Percentiles rank a stretch among this genome's conserved stretches.
Evolutionary conservation across 768 basidiomycete genomes (phyloP).

Genomic region (Rhodotorula paludigena): DNA sequence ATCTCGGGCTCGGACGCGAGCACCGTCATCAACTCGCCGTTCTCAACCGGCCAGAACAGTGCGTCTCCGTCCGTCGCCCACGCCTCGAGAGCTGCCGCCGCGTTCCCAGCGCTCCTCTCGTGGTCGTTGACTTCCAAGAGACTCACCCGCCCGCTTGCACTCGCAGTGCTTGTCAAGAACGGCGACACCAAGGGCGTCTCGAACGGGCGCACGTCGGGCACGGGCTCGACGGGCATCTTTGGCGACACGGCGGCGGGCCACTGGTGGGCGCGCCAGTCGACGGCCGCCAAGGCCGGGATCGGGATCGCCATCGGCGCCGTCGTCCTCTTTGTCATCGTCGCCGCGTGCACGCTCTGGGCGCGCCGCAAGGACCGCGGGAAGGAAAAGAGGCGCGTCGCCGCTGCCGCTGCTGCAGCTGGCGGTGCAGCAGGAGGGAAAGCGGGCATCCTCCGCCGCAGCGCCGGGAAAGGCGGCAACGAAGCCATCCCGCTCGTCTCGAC

Average conservation of each 20-base stretch:
- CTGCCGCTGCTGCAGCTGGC: no score
- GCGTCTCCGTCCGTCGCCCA: background rate
- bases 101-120: background rate
- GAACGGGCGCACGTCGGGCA: background rate
- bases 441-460: background rate
- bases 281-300: constrained; percentile 27
- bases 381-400: no score
- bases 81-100: background rate
- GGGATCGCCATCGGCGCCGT: constrained; percentile 26
- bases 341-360: constrained; percentile 24
- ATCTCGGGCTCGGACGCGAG: constrained; percentile 13
- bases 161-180: constrained; percentile 34
- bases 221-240: constrained; percentile 3
- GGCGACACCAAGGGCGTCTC: constrained; percentile 30
- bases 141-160: background rate
- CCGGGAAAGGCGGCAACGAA: background rate
- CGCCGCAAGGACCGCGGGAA: constrained; percentile 12
- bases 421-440: no score
- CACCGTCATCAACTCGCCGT: constrained; percentile 33
- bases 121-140: background rate
- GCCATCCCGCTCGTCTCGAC: constrained; percentile 31
- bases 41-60: constrained; percentile 36
- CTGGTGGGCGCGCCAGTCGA: constrained; percentile 29
- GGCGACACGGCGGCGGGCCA: constrained; percentile 26
- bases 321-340: constrained; percentile 31